A percentile compares a stretch with the other conserved stretches of the same genome.
These are phyloP conservation scores for Ustilago esculenta DNA, from an alignment of 1,284 basidiomycete species.

Conservation along the genomic window DNA sequence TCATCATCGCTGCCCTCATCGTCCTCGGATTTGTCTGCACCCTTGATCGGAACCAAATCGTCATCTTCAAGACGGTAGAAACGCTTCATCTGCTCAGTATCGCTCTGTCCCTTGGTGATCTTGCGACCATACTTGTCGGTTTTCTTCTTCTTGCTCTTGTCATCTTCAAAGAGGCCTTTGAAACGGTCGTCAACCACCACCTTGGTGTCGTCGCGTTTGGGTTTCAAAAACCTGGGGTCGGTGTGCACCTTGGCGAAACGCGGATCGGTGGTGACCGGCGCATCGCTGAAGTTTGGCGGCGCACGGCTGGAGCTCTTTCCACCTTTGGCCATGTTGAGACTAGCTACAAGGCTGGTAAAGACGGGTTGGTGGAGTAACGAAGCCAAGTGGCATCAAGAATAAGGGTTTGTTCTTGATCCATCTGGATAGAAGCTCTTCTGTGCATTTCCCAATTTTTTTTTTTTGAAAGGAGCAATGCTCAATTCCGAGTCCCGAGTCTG, in stretches of 20 bases:
- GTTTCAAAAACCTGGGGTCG: conserved; percentile 90
- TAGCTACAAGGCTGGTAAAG: not conserved
- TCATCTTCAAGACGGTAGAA: conserved; percentile 61
- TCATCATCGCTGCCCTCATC: conserved; percentile 29
- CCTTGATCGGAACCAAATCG: conserved; percentile 70
- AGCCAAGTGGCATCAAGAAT: too few species aligned
- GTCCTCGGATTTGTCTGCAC: conserved; percentile 29
- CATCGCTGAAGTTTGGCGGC: conserved; percentile 14
- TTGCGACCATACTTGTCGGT: conserved; percentile 93
- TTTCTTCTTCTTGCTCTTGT: conserved; percentile 65
- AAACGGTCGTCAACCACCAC: conserved; percentile 94
- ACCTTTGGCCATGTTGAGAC: conserved; percentile 25
- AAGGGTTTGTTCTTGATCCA: too few species aligned
- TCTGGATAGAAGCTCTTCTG: too few species aligned
- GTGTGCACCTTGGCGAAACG: conserved; percentile 86
- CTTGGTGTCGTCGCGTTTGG: conserved; percentile 81
- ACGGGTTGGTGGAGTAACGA: not conserved
- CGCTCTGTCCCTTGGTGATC: conserved; percentile 67
- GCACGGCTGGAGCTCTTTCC: conserved; percentile 11
- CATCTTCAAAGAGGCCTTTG: conserved; percentile 70
- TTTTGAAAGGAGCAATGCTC: conserved; percentile 7
- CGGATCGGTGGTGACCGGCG: conserved; percentile 48
- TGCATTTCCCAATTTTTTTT: conserved; percentile 2
- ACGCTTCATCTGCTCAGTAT: conserved; percentile 53
- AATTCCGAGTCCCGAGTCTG: conserved; percentile 5